Conservation (phyloP, 2,329 filamentous ascomycete genomes). For the Neurospora crassa region DNA sequence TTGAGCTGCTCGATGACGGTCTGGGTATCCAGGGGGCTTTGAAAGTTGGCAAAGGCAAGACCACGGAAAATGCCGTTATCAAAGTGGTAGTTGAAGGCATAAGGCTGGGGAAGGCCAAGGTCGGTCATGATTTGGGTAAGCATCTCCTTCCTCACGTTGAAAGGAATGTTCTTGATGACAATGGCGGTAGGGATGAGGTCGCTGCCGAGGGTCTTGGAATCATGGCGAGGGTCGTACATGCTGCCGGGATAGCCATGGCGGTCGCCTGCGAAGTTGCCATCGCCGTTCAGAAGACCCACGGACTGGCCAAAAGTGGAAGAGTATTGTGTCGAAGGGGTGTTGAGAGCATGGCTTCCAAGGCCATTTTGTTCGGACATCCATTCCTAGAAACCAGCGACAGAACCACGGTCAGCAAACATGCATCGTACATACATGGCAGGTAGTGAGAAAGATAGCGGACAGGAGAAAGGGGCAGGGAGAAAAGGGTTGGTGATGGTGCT, state of each 20-base stretch:
- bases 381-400: constrained; percentile 11
- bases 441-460: not conserved
- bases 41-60: constrained; percentile 96
- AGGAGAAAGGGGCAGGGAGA: not conserved
- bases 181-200: constrained; percentile 97
- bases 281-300: constrained; percentile 16
- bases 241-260: constrained; percentile 15
- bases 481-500: not conserved
- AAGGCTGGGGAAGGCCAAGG: constrained; percentile 84
- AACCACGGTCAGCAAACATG: constrained; percentile 2
- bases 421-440: not conserved
- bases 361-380: constrained; percentile 18
- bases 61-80: constrained; percentile 96
- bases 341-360: constrained; percentile 17
- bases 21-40: constrained; percentile 86
- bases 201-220: constrained; percentile 40
- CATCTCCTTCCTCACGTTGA: constrained; percentile 95
- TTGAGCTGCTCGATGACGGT: constrained; percentile 91
- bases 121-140: constrained; percentile 90
- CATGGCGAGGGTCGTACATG: constrained; percentile 20
- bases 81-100: constrained; percentile 99
- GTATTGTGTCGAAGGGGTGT: constrained; percentile 17
- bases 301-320: constrained; percentile 13
- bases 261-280: constrained; percentile 12
- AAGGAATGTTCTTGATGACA: constrained; percentile 99